Conservation (phyloP, 371 early-diverging fungal genomes). For the Mortierella sp. region DNA sequence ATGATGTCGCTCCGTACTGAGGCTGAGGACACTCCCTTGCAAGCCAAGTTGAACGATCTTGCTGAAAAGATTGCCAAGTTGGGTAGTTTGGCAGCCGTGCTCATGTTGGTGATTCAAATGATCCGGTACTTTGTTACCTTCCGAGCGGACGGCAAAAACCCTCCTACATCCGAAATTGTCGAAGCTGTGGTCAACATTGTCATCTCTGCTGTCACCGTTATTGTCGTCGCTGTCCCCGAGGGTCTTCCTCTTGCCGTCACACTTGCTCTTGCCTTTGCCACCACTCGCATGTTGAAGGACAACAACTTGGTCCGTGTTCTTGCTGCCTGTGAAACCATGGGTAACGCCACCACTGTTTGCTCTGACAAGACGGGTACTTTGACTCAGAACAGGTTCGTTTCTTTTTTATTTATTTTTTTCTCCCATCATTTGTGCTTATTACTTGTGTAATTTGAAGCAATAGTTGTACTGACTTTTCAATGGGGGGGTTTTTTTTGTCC, state of each 20-base stretch:
- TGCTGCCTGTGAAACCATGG: constrained; percentile 92
- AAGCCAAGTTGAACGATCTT: constrained; percentile 72
- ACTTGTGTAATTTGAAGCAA: constrained; percentile 91
- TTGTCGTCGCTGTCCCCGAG: constrained; percentile 82
- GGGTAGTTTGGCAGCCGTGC: constrained; percentile 70
- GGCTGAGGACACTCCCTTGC: constrained; percentile 74
- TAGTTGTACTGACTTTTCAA: constrained; percentile 59
- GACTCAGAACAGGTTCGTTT: constrained; percentile 71
- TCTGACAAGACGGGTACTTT: constrained; percentile 93
- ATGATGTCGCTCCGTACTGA: constrained; percentile 75
- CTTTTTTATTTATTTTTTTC: constrained; percentile 62
- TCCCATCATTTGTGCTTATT: constrained; percentile 92
- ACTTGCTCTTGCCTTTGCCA: constrained; percentile 75
- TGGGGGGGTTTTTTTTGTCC: no score
- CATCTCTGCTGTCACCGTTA: constrained; percentile 70
- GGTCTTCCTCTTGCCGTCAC: constrained; percentile 80
- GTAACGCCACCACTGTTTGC: constrained; percentile 88
- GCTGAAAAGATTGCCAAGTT: constrained; percentile 79
- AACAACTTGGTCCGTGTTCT: constrained; percentile 88
- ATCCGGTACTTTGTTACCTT: constrained; percentile 69
- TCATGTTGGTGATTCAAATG: constrained; percentile 73
- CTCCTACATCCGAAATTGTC: constrained; percentile 50
- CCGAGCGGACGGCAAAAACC: constrained; percentile 28
- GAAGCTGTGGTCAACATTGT: constrained; percentile 63
- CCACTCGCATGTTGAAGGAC: constrained; percentile 83